Base-by-base conservation (phyloP, 495 filamentous ascomycete genomes). In the Polyplosphaeria fusca region DNA sequence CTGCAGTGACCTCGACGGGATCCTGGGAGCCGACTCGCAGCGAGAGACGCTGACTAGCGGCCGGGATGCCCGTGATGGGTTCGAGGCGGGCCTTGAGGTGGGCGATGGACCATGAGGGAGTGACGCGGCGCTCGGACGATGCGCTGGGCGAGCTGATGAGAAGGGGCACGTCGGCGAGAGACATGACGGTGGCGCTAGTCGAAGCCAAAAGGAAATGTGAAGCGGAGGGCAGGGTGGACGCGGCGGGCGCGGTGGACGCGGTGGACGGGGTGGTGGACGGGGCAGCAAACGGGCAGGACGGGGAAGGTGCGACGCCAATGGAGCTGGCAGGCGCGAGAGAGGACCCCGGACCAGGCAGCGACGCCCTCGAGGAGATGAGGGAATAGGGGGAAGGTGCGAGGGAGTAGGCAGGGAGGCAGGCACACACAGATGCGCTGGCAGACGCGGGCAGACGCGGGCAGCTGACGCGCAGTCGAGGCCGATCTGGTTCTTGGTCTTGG, bases 1-100 rank as follows among this genome's bases (percentile, higher is more conserved):
- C 74, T 22, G 84, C 82, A 63, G 82, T 79, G 59, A 90, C 69
- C 40, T 79, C 67, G 43, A 80, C 73, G 52, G 71, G 73, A 26
- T 81, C 70, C 60, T 76, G 76, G 45, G 78, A 75, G 52, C 70
- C 73, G 26, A 82, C 74, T 63, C 80, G 84, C 68, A 91, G 74
- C 40, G 70, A 79, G 46, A 98, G 78, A 47, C 77, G 80, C 71
- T 97, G 94, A 55, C 80, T 82, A 9, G 79, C 78, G 11, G 90
- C 88, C 1, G 93, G 90, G 16, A 98, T 82, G 47, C 93, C 93
- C 1, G 93, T 98, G 74, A 98, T 82, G 56, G 91, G 87, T 68
- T 96, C 91, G 39, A 98, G 82, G 73, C 95, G 95, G 20, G 76
- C 71, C 72, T 95, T 97, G 51, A 96, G 78, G 65, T 90, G 86